Evolutionary conservation across 2,329 filamentous ascomycete genomes (phyloP).

Genomic region (Calonectria multiphialidica): DNA sequence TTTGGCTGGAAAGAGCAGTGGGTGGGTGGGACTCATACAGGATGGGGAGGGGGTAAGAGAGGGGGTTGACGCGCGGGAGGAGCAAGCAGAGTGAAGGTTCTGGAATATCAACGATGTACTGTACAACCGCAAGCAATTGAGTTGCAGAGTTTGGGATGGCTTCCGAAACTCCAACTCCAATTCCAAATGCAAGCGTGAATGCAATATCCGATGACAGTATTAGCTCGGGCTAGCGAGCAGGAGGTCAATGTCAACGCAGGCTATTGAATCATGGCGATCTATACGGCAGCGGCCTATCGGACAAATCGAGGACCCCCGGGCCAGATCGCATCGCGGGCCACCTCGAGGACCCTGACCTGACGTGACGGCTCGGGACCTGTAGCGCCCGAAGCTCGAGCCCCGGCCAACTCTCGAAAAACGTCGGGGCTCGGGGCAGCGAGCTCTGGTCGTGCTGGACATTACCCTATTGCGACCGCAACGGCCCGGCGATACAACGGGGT

Average conservation of each 20-base stretch:
- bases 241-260: neutral
- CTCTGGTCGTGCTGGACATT: neutral
- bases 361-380: conserved; percentile 20
- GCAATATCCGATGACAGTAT: no score
- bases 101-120: neutral
- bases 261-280: conserved; percentile 24
- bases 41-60: no score
- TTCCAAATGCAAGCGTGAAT: neutral
- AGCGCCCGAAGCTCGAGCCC: conserved; percentile 31
- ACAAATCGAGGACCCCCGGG: conserved; percentile 35
- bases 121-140: neutral
- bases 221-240: no score
- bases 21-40: neutral
- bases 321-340: conserved; percentile 34
- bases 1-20: neutral
- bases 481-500: conserved; percentile 17
- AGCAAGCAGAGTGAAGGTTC: neutral
- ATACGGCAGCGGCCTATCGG: neutral
- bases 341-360: conserved; percentile 40
- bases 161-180: neutral
- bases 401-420: conserved; percentile 1
- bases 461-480: conserved; percentile 16
- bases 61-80: neutral
- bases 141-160: neutral
- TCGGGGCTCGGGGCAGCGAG: neutral